A percentile compares a stretch with the other conserved stretches of the same genome.
phyloP scores from a whole-genome alignment of 805 yeast genomes.

The Candida manassasensis region DNA sequence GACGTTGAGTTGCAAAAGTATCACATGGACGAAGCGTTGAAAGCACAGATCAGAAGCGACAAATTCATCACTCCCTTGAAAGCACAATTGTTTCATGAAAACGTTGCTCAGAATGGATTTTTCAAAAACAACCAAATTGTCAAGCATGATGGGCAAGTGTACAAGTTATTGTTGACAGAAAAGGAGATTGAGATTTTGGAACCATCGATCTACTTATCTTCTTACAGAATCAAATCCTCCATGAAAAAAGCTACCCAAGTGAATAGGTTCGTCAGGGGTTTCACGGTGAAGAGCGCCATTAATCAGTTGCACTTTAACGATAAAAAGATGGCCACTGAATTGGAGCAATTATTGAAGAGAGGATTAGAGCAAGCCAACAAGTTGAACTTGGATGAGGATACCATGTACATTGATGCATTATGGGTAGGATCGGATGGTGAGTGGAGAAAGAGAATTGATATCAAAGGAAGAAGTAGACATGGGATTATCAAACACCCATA shows the following conservation, averaged over 20 bases:
- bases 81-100: conserved; percentile 54
- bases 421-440: conserved; percentile 92
- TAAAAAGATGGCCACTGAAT: conserved; percentile 73
- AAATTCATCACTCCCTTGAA: conserved; percentile 70
- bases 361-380: conserved; percentile 67
- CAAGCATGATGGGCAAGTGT: conserved; percentile 32
- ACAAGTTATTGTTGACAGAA: conserved; percentile 52
- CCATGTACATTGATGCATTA: conserved; percentile 67
- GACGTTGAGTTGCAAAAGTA: conserved; percentile 45
- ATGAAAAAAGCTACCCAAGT: conserved; percentile 83
- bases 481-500: conserved; percentile 75
- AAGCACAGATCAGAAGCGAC: conserved; percentile 45
- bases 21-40: conserved; percentile 39
- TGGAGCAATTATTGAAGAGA: conserved; percentile 66
- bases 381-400: conserved; percentile 54
- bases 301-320: conserved; percentile 87
- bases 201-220: conserved; percentile 79
- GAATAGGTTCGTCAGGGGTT: conserved; percentile 67
- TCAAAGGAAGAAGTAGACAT: conserved; percentile 85
- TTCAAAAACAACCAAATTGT: conserved; percentile 60
- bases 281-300: conserved; percentile 73
- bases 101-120: conserved; percentile 59
- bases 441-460: conserved; percentile 66
- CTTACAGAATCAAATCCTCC: conserved; percentile 80
- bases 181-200: conserved; percentile 76